Evolutionary conservation across 257 asterid species (phyloP).

Genomic region (Penstemon eatonii): DNA sequence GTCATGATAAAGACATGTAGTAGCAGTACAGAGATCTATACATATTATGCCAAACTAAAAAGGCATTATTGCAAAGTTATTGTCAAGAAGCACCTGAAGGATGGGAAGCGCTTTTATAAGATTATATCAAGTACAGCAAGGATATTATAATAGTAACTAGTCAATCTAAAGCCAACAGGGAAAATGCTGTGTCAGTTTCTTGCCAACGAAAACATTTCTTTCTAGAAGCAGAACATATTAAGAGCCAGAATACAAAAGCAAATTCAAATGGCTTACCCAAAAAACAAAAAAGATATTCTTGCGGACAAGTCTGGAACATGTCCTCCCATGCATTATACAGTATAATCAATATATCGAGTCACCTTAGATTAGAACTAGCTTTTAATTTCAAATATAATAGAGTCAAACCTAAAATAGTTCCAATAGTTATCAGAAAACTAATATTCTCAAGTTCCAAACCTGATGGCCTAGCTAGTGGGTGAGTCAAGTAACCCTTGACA

Average conservation of each 20-base stretch:
- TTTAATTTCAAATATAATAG: constrained; percentile 7
- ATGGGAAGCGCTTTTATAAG: not conserved
- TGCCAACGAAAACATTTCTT: not conserved
- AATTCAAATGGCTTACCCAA: not conserved
- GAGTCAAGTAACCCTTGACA: not conserved
- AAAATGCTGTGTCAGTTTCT: not conserved
- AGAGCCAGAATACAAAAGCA: not conserved
- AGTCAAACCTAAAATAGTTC: not conserved
- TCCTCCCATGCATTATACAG: not conserved
- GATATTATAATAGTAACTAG: not conserved
- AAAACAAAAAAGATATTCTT: too few relatives aligned
- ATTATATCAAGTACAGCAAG: not conserved
- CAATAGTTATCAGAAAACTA: not conserved
- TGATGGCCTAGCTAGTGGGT: too few relatives aligned
- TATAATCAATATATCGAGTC: constrained; percentile 4
- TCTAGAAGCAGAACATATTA: constrained; percentile 6
- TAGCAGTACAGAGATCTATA: not conserved
- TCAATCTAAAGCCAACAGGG: not conserved
- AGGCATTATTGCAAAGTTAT: not conserved
- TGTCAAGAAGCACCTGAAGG: not conserved
- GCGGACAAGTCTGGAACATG: not conserved
- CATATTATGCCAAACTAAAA: not conserved
- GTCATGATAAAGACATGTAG: too few relatives aligned
- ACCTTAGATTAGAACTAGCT: not conserved
- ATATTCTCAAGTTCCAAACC: too few relatives aligned